A percentile compares a stretch with the other conserved stretches of the same genome.
Conservation (phyloP, 2,329 filamentous ascomycete species). For the Stemphylium lycopersici region DNA sequence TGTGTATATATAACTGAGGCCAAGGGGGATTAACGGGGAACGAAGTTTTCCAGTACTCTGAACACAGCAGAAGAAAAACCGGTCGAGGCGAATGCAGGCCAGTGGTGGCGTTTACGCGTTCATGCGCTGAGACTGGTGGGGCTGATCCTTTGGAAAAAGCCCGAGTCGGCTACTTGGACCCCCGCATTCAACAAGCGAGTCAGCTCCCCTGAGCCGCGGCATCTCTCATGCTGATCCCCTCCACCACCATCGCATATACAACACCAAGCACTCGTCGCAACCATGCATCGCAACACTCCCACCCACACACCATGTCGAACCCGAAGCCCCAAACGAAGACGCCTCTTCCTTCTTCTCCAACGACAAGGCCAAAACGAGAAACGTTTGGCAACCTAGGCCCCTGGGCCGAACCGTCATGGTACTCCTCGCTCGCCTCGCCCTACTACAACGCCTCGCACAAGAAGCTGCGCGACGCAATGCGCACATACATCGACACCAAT, state of each 20-base stretch:
- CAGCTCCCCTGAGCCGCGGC: conserved; percentile 18
- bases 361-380: conserved; percentile 31
- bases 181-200: conserved; percentile 10
- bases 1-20: too few relatives aligned
- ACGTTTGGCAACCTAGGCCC: conserved; percentile 48
- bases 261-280: background rate
- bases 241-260: background rate
- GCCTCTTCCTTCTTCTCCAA: conserved; percentile 19
- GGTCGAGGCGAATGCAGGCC: too few relatives aligned
- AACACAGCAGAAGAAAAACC: too few relatives aligned
- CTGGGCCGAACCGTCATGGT: conserved; percentile 57
- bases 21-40: too few relatives aligned
- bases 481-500: conserved; percentile 64
- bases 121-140: background rate
- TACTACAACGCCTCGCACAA: conserved; percentile 70
- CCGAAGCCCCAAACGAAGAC: conserved; percentile 18
- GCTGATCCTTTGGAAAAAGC: background rate
- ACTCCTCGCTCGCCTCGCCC: conserved; percentile 58
- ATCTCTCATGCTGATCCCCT: conserved; percentile 7
- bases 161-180: conserved; percentile 5
- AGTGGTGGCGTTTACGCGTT: background rate
- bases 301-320: conserved; percentile 14
- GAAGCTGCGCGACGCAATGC: conserved; percentile 61
- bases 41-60: too few relatives aligned
- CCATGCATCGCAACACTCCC: background rate